phyloP scores from a whole-genome alignment of 768 basidiomycete species.

The Tylopilus balloui region DNA sequence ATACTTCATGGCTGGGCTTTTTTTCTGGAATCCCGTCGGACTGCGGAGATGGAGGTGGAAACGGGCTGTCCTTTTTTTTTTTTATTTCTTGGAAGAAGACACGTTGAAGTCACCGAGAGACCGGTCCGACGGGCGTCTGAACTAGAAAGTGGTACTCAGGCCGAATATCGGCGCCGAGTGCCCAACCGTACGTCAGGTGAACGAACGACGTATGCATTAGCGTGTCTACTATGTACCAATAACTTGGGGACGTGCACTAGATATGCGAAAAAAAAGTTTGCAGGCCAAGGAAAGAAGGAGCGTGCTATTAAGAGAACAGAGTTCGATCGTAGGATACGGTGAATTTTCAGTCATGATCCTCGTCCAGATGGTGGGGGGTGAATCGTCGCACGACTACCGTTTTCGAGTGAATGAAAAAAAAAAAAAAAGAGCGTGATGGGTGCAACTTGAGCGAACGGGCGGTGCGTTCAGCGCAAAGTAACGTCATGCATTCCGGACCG shows the following conservation, averaged over 20 bases:
- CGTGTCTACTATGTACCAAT: slow-evolving; percentile 17
- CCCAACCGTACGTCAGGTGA: background rate
- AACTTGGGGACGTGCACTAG: slow-evolving; percentile 4
- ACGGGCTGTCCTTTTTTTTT: no score
- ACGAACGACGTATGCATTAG: slow-evolving; percentile 8
- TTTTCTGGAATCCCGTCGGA: no score
- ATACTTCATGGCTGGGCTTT: no score
- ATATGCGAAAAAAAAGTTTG: background rate
- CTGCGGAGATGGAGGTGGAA: no score
- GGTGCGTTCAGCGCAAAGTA: slow-evolving; percentile 7
- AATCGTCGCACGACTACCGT: slow-evolving; percentile 28
- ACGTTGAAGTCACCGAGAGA: background rate
- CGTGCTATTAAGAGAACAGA: slow-evolving; percentile 22
- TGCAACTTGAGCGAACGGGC: slow-evolving; percentile 1
- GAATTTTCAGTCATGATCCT: slow-evolving; percentile 27
- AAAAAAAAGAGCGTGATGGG: slow-evolving; percentile 19
- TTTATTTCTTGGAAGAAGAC: no score
- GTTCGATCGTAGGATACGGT: slow-evolving; percentile 12
- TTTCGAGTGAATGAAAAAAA: slow-evolving; percentile 20
- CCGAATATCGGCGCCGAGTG: background rate
- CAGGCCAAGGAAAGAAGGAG: slow-evolving; percentile 1
- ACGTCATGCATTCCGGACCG: slow-evolving; percentile 18
- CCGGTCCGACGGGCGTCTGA: background rate
- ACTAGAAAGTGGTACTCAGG: background rate
- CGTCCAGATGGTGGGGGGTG: slow-evolving; percentile 16